Base-by-base conservation (phyloP, 2,329 filamentous ascomycete genomes). In the Paracoccidioides brasiliensis region DNA sequence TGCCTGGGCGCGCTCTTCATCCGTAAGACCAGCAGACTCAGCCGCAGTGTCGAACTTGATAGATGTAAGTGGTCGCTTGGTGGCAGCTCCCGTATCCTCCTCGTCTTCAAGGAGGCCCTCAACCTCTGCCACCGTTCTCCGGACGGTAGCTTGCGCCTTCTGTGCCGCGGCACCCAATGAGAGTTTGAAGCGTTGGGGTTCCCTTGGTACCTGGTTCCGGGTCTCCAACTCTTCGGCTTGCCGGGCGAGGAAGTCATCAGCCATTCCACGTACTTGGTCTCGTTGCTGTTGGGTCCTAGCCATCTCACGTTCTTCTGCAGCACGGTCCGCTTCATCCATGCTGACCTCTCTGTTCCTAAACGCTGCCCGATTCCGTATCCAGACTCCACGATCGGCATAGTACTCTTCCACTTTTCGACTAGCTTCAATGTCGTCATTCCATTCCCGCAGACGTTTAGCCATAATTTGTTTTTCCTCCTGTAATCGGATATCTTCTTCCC, bases 81-180 rank as follows among this genome's bases (percentile, higher is more conserved):
- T 80, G 28, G 80, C 79, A 52, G 78, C 75, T 52, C 86, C 81
- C n/a, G 76, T 76, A 59, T 93, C 87, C 66, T 97, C 93, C 70
- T 97, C 93, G 70, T 97, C 90, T 72, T 97, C 93, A 61, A 98
- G 77, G 0, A 98, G 77, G 37, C 89, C 89, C 75, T 97, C 93
- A 55, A 98, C 88, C 67, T 98, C 93, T 56, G 90, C 90, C 59
- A 95, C 85, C 0, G 89, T 95, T 58, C 90, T 85, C 57, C 88
- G 81, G 56, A 80, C 77, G 52, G 76, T 76, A 5, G 78, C 77
- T 54, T 80, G 72, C 14, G 78, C 79, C 65, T 82, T 89, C 69
- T 94, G 89, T 0, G 89, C 88, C 0, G 90, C 88, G 0, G 89
- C 89, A 54, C 90, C 90, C 32, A 97, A 84, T 1, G 90, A 95